Conservation (phyloP, 495 filamentous ascomycete genomes). For the Penicillium dipodomyicola region DNA sequence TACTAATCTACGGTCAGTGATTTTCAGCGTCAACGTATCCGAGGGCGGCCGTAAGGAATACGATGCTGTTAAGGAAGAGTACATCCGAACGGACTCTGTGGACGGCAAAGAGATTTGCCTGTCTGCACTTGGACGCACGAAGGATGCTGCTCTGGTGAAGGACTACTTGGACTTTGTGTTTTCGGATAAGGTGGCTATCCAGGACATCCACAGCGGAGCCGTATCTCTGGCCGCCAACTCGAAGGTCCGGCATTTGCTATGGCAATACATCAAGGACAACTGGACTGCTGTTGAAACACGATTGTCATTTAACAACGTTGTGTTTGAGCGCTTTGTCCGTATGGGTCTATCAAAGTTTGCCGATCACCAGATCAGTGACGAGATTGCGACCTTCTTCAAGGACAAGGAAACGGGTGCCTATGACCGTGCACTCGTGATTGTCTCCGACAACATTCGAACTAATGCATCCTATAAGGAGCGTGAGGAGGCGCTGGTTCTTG, state of each 20-base stretch:
- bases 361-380: slow-evolving; percentile 61
- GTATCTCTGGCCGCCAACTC: slow-evolving; percentile 69
- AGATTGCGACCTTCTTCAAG: slow-evolving; percentile 81
- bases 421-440: slow-evolving; percentile 73
- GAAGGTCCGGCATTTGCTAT: slow-evolving; percentile 65
- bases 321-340: slow-evolving; percentile 83
- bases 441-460: slow-evolving; percentile 74
- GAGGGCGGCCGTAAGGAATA: slow-evolving; percentile 64
- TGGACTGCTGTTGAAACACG: slow-evolving; percentile 67
- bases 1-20: slow-evolving; percentile 71
- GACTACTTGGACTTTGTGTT: slow-evolving; percentile 77
- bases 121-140: slow-evolving; percentile 69
- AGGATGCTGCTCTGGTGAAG: slow-evolving; percentile 63
- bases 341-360: slow-evolving; percentile 74
- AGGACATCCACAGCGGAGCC: slow-evolving; percentile 82
- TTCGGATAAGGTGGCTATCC: slow-evolving; percentile 69
- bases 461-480: slow-evolving; percentile 74
- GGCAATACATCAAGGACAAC: slow-evolving; percentile 79
- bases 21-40: slow-evolving; percentile 76
- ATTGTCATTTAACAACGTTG: slow-evolving; percentile 75
- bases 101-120: slow-evolving; percentile 89
- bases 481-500: slow-evolving; percentile 63
- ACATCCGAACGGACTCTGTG: slow-evolving; percentile 71
- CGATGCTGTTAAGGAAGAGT: slow-evolving; percentile 78
- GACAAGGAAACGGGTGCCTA: slow-evolving; percentile 77